Evolutionary conservation across 768 basidiomycete genomes (phyloP).

Genomic region (Tricholoma saponaceum): DNA sequence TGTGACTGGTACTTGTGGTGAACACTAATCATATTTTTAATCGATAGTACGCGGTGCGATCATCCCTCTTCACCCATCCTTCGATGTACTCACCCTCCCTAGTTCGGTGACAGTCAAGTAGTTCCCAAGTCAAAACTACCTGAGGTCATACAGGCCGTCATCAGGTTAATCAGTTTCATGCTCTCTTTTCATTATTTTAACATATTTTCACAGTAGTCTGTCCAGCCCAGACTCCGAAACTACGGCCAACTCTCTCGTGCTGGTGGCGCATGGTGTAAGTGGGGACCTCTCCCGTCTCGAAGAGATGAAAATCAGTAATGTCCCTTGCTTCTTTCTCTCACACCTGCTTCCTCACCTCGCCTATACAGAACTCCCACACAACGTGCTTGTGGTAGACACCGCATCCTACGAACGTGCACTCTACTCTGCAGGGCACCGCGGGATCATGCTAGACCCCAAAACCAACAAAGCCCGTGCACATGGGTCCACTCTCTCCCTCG

Average conservation of each 20-base stretch:
- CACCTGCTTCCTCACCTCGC: not conserved
- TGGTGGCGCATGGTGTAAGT: slow-evolving; percentile 59
- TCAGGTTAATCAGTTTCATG: slow-evolving; percentile 44
- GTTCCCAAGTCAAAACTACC: slow-evolving; percentile 64
- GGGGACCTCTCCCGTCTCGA: slow-evolving; percentile 60
- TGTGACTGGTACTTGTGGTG: not conserved
- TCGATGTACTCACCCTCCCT: slow-evolving; percentile 9
- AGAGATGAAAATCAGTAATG: slow-evolving; percentile 73
- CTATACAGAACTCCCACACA: slow-evolving; percentile 63
- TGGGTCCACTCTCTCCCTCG: slow-evolving; percentile 58
- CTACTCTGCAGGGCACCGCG: slow-evolving; percentile 53
- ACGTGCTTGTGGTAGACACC: slow-evolving; percentile 66
- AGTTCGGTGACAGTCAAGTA: slow-evolving; percentile 81
- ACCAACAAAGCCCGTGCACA: slow-evolving; percentile 47
- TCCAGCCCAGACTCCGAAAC: slow-evolving; percentile 76
- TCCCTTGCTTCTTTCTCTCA: not conserved
- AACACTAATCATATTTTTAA: not conserved
- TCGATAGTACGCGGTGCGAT: slow-evolving; percentile 59
- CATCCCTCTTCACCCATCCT: slow-evolving; percentile 1
- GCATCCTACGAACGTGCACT: slow-evolving; percentile 60
- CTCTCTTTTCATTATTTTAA: not conserved
- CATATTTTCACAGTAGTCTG: slow-evolving; percentile 49
- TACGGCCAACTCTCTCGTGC: slow-evolving; percentile 60
- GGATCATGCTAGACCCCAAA: slow-evolving; percentile 57
- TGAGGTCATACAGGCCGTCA: slow-evolving; percentile 65